phyloP scores from a whole-genome alignment of 257 asterid genomes.

The Henckelia pumila region DNA sequence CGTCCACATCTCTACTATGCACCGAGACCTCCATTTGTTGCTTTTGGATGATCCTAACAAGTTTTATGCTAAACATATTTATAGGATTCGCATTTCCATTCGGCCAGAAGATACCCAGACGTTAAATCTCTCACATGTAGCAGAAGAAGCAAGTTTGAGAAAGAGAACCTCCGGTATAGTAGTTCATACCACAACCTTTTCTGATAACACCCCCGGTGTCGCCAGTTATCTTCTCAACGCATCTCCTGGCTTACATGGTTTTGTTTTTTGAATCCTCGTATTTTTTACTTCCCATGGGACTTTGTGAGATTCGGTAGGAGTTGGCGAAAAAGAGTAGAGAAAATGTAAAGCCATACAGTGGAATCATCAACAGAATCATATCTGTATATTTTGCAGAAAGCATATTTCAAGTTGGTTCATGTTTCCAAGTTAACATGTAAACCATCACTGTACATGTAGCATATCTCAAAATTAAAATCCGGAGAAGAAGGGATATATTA shows the following conservation, averaged over 20 bases:
- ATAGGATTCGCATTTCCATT: not conserved
- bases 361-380: not conserved
- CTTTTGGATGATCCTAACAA: not conserved
- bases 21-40: not conserved
- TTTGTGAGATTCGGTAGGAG: not conserved
- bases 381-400: not conserved
- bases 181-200: not conserved
- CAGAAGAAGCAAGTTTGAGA: not conserved
- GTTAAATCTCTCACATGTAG: not conserved
- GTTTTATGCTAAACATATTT: not conserved
- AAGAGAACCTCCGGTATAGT: not conserved
- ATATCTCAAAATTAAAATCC: no score
- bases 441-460: no score
- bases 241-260: not conserved
- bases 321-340: not conserved
- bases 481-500: no score
- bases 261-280: not conserved
- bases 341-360: not conserved
- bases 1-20: not conserved
- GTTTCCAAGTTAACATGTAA: no score
- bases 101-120: not conserved
- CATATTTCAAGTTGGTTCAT: not conserved
- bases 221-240: not conserved
- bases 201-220: not conserved
- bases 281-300: no score